These are phyloP conservation scores for Agapanthus africanus DNA, from an alignment of 106 monocot species.

Conservation along the genomic window DNA sequence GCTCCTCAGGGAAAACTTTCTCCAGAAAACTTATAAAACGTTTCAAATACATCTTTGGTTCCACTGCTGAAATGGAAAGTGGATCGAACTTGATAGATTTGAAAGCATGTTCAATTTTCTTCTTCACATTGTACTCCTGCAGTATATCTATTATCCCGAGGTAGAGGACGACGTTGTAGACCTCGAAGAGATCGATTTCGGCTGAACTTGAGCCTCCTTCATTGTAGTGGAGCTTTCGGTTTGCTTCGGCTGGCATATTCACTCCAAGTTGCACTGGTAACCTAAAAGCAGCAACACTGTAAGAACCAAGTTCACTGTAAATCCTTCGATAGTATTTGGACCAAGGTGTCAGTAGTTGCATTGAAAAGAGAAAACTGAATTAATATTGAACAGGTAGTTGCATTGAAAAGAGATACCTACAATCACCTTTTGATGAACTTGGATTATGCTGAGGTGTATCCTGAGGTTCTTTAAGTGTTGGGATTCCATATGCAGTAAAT, in stretches of 20 bases:
- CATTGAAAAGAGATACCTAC: no score
- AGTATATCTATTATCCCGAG: constrained; percentile 94
- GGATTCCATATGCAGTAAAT: no score
- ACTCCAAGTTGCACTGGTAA: constrained; percentile 85
- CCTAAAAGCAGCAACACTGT: no score
- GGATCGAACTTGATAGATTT: constrained; percentile 86
- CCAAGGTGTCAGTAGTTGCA: no score
- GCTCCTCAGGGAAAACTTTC: constrained; percentile 74
- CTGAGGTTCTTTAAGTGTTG: no score
- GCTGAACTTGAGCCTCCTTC: constrained; percentile 14
- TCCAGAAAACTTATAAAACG: constrained; percentile 80
- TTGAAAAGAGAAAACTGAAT: no score
- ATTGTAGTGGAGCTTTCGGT: constrained; percentile 33
- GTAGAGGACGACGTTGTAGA: constrained; percentile 86
- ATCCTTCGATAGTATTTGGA: no score
- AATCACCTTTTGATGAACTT: no score
- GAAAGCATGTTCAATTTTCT: constrained; percentile 64
- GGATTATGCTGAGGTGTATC: no score
- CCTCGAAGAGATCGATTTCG: constrained; percentile 39
- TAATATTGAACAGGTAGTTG: no score
- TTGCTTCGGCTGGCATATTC: constrained; percentile 90
- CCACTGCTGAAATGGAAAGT: constrained; percentile 77
- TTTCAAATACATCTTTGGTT: constrained; percentile 63
- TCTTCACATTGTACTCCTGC: constrained; percentile 80
- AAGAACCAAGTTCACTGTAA: no score